phyloP scores from a whole-genome alignment of 2,329 filamentous ascomycete species.

The Fonsecaea nubica region DNA sequence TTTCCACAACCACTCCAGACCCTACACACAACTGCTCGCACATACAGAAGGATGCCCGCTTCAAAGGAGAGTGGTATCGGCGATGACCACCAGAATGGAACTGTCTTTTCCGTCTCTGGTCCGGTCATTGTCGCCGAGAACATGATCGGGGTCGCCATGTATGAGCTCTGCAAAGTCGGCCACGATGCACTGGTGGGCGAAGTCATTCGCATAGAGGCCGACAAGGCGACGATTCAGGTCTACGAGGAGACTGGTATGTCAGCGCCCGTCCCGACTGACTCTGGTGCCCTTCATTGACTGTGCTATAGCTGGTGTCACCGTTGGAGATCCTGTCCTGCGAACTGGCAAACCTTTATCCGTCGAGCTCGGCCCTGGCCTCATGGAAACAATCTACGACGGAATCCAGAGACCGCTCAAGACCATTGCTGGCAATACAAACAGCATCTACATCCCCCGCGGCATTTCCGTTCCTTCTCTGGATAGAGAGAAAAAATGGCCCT shows the following conservation, averaged over 20 bases:
- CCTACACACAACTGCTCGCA: conserved; percentile 40
- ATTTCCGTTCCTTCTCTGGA: conserved; percentile 87
- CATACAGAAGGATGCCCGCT: conserved; percentile 52
- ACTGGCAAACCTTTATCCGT: conserved; percentile 97
- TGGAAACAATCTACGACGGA: conserved; percentile 99
- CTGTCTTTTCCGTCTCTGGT: conserved; percentile 75
- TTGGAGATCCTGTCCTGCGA: conserved; percentile 88
- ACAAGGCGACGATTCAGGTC: conserved; percentile 97
- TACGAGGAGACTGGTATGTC: conserved; percentile 91
- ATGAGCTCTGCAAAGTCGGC: conserved; percentile 95
- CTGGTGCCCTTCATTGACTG: conserved; percentile 23
- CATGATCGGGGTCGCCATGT: conserved; percentile 99
- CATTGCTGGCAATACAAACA: conserved; percentile 77
- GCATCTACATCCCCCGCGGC: conserved; percentile 97
- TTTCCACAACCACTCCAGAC: conserved; percentile 40
- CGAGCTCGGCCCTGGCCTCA: conserved; percentile 92
- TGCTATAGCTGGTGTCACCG: conserved; percentile 80
- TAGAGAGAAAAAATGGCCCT: conserved; percentile 94
- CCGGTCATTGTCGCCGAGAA: conserved; percentile 97
- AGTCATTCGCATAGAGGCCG: conserved; percentile 95
- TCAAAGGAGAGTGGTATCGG: conserved; percentile 53
- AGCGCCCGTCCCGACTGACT: conserved; percentile 23
- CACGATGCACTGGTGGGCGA: conserved; percentile 92
- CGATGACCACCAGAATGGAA: conserved; percentile 65
- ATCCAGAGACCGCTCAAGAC: conserved; percentile 92